Percentiles rank a stretch among this genome's conserved stretches.
phyloP scores from a whole-genome alignment of 495 filamentous ascomycete species.

The Neurospora sp. region DNA sequence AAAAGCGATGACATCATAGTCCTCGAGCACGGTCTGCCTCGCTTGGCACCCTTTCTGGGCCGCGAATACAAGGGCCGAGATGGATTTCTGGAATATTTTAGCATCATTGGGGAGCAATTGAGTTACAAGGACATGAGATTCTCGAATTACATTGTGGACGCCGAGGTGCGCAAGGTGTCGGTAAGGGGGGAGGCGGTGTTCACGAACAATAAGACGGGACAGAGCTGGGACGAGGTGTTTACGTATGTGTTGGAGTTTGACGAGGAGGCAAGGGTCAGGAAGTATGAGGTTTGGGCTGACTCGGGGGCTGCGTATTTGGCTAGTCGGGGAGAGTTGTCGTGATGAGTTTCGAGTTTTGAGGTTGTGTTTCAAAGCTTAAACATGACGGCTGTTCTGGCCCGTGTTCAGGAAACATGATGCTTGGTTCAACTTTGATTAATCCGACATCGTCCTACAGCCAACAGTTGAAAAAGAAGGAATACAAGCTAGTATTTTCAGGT shows the following conservation, averaged over 20 bases:
- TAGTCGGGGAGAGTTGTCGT: slow-evolving; percentile 32
- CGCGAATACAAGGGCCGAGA: slow-evolving; percentile 40
- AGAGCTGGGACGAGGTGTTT: slow-evolving; percentile 52
- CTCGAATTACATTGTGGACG: slow-evolving; percentile 43
- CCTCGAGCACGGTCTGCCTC: slow-evolving; percentile 46
- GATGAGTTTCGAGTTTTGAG: background rate
- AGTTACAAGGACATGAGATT: slow-evolving; percentile 42
- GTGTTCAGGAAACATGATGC: background rate
- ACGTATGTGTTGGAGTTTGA: slow-evolving; percentile 44
- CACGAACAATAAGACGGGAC: slow-evolving; percentile 36
- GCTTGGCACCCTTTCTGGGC: slow-evolving; percentile 48
- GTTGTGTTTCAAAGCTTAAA: background rate
- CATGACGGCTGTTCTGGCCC: background rate
- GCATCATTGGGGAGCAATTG: slow-evolving; percentile 29
- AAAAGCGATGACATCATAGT: slow-evolving; percentile 20
- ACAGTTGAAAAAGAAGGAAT: background rate
- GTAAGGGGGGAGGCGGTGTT: slow-evolving; percentile 43
- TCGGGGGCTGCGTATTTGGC: slow-evolving; percentile 54
- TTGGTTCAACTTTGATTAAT: background rate
- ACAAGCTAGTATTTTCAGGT: background rate
- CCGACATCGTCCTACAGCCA: background rate
- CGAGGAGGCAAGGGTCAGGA: slow-evolving; percentile 29
- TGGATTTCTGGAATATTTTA: slow-evolving; percentile 41
- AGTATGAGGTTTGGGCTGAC: slow-evolving; percentile 56
- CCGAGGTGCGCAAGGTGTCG: slow-evolving; percentile 30